A percentile compares a stretch with the other conserved stretches of the same genome.
Evolutionary conservation across 2,329 filamentous ascomycete genomes (phyloP).

Genomic region (Talaromyces sp.): DNA sequence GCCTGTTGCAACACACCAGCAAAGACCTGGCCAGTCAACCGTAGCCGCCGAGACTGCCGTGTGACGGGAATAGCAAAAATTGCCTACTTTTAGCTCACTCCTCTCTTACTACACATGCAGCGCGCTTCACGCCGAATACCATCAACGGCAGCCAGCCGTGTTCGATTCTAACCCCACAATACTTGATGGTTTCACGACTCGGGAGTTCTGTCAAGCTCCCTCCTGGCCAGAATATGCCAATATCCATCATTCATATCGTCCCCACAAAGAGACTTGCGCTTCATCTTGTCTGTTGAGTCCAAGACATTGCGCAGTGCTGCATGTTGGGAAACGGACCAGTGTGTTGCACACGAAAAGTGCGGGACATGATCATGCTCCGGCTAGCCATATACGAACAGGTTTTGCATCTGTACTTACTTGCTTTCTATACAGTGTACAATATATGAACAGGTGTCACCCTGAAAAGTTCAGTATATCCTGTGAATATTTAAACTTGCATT

Average conservation of each 20-base stretch:
- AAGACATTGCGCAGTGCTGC: neutral
- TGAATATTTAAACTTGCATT: neutral
- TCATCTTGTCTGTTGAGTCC: neutral
- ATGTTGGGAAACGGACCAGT: neutral
- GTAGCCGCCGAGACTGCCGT: slow-evolving; percentile 9
- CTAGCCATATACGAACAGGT: neutral
- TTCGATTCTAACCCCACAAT: neutral
- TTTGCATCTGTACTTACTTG: neutral
- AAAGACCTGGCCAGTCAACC: slow-evolving; percentile 13
- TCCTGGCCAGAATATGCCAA: neutral
- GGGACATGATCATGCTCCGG: neutral
- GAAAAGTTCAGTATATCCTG: neutral
- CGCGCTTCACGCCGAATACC: neutral
- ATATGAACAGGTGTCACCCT: neutral
- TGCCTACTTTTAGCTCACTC: neutral
- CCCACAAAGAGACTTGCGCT: neutral
- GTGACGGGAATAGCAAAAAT: slow-evolving; percentile 1
- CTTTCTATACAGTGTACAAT: neutral
- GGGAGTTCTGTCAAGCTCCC: neutral
- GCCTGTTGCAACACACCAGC: slow-evolving; percentile 12
- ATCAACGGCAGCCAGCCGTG: neutral
- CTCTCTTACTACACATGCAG: neutral
- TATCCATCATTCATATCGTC: neutral
- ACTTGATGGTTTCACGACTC: neutral
- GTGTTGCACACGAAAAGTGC: neutral